Conservation (phyloP, 2,329 filamentous ascomycete genomes). For the Fusarium pseudonygamai region DNA sequence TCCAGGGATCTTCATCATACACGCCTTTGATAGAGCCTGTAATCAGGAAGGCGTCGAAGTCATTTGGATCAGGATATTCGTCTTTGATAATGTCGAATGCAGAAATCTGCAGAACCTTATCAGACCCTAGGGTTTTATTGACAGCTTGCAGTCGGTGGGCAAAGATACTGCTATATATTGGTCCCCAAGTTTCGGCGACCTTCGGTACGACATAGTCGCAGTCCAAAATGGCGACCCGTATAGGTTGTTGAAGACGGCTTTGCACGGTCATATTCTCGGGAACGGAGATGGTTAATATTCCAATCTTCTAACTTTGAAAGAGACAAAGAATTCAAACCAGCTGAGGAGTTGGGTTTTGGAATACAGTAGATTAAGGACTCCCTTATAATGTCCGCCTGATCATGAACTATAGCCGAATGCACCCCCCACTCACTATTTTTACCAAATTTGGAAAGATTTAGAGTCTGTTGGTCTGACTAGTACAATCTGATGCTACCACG, state of each 20-base stretch:
- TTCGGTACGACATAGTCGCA: neutral
- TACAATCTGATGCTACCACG: neutral
- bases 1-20: neutral
- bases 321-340: neutral
- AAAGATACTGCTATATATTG: neutral
- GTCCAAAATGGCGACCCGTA: neutral
- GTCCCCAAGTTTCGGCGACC: neutral
- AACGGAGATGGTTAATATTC: too few relatives aligned
- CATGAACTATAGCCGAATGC: neutral
- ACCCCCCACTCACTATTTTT: neutral
- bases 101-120: neutral
- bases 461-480: neutral
- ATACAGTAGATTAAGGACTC: neutral
- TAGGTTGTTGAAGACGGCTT: neutral
- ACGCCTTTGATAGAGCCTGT: neutral
- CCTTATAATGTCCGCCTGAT: neutral
- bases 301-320: neutral
- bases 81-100: neutral
- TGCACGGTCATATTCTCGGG: neutral
- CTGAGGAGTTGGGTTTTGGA: too few relatives aligned
- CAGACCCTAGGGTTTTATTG: neutral
- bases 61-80: neutral
- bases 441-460: neutral
- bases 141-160: neutral
- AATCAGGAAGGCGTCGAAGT: neutral